Base-by-base conservation (phyloP, 1,139 yeast species). In the Kurtzmaniella quercitrusa region DNA sequence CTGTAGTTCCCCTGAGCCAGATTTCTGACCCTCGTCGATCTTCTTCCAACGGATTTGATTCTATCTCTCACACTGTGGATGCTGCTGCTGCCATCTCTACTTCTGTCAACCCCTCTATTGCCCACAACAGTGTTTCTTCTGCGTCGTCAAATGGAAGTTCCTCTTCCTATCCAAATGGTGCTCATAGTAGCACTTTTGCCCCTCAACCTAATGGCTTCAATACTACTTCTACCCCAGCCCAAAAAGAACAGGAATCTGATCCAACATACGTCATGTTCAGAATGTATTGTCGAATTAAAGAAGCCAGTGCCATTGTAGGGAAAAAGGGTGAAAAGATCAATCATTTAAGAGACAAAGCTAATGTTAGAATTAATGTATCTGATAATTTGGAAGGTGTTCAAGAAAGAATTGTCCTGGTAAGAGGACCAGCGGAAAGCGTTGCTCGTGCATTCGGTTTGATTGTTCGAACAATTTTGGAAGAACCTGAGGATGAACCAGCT, bases 381-480 rank as follows among this genome's bases (percentile, higher is more conserved):
- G 95, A 87, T 40, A 86, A 87, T 57, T 66, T 84, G 44, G 75
- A 79, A 51, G 88, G 85, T 18, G 79, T 84, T 6, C 83, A 85
- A 2, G 96, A 87, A 56, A 73, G 97, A 49, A 83, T 90, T 40
- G 76, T 89, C 17, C 79, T 83, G 48, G 82, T 89, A 2, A 71
- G 83, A 47, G 97, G 96, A 0, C 70, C 86, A 0, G 79, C 91
- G 1, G 94, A 86, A 52, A 77, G 81, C 51, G 95, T 88, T 9
- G 93, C 96, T 8, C 79, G 82, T 56, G 94, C 95, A 0, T 85
- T 85, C 63, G 95, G 94, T 0, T 66, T 86, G 51, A 78, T 88
- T 37, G 77, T 82, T 0, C 74, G 95, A 52, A 76, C 83, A 1
- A 73, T 89, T 12, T 65, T 78, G 48, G 84, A 79, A 48, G 94